Conservation (phyloP, 495 filamentous ascomycete species). For the Daldinia decipiens region DNA sequence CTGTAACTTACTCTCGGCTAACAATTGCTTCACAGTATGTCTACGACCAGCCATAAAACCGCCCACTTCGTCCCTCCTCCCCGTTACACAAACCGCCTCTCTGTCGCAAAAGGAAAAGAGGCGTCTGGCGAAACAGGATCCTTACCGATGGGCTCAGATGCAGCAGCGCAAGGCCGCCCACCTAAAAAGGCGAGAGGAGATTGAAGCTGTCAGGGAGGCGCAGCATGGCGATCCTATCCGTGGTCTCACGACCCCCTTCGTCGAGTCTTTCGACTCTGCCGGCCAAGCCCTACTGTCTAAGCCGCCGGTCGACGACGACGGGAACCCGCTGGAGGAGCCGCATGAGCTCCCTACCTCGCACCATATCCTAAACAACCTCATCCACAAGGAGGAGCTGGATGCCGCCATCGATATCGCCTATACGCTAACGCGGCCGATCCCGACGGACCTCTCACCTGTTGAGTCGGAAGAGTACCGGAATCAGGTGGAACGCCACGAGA, state of each 20-base stretch:
- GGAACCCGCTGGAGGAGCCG: constrained; percentile 48
- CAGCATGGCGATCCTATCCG: constrained; percentile 79
- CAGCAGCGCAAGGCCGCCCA: constrained; percentile 84
- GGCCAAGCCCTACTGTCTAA: constrained; percentile 53
- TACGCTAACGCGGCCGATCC: constrained; percentile 67
- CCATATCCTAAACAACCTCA: constrained; percentile 76
- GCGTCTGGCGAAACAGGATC: constrained; percentile 66
- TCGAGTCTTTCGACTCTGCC: constrained; percentile 78
- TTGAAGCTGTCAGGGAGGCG: constrained; percentile 68
- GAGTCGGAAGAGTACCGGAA: constrained; percentile 61
- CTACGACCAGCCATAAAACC: constrained; percentile 55
- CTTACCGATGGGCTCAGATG: constrained; percentile 75
- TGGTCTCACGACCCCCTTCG: constrained; percentile 80
- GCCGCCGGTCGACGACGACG: constrained; percentile 51
- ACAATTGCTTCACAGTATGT: constrained; percentile 55
- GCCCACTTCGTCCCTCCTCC: constrained; percentile 50
- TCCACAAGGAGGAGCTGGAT: constrained; percentile 71
- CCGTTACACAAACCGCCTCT: constrained; percentile 62
- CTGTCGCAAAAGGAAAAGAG: constrained; percentile 58
- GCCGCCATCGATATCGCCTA: constrained; percentile 70
- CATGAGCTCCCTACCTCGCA: constrained; percentile 55
- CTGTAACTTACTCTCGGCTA: constrained; percentile 9
- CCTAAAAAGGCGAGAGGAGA: constrained; percentile 72
- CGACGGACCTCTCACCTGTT: constrained; percentile 45
- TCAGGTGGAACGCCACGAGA: constrained; percentile 49